Evolutionary conservation across 2,329 filamentous ascomycete genomes (phyloP).

Genomic region (Ceratocystis smalleyi): DNA sequence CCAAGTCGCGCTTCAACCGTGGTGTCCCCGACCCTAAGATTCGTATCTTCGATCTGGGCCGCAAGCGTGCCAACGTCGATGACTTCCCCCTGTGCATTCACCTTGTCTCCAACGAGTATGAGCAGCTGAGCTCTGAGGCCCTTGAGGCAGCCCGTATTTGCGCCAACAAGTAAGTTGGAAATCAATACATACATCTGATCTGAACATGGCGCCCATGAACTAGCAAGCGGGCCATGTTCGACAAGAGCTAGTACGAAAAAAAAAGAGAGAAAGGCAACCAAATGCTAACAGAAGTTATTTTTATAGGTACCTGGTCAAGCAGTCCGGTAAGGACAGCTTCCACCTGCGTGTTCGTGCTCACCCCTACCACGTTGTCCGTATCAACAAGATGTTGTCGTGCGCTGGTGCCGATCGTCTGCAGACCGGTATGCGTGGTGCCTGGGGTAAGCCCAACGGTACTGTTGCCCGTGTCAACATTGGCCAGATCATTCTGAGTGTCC

Average conservation of each 20-base stretch:
- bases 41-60: constrained; percentile 96
- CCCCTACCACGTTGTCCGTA: constrained; percentile 99
- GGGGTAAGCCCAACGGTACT: constrained; percentile 97
- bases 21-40: constrained; percentile 80
- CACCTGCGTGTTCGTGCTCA: constrained; percentile 72
- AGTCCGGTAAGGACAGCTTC: constrained; percentile 57
- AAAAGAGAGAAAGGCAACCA: too few species aligned
- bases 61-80: constrained; percentile 97
- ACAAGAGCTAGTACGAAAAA: neutral
- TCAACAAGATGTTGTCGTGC: constrained; percentile 99
- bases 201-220: neutral
- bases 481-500: constrained; percentile 94
- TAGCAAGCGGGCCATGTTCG: neutral
- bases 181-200: neutral
- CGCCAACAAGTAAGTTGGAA: constrained; percentile 66
- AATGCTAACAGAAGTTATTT: neutral
- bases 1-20: constrained; percentile 99
- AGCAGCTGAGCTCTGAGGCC: constrained; percentile 98
- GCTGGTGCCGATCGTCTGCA: constrained; percentile 99
- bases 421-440: constrained; percentile 99
- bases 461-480: constrained; percentile 99
- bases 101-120: constrained; percentile 99
- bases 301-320: constrained; percentile 50
- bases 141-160: constrained; percentile 99
- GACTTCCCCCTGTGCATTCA: constrained; percentile 99